Base-by-base conservation (phyloP, 768 basidiomycete species). In the Hygrophorus pudorinus region DNA sequence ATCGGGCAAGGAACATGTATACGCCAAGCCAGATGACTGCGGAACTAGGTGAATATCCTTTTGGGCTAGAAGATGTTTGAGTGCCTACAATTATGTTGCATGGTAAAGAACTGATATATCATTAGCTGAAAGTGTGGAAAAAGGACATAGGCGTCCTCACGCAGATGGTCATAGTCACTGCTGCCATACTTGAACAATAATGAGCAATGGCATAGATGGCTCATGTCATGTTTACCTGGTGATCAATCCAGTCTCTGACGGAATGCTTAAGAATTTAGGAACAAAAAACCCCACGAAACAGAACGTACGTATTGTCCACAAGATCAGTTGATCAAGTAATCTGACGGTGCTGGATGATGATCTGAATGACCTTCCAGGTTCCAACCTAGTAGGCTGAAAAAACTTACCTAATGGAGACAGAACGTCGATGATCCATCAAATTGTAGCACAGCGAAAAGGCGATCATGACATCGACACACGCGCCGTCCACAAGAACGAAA, bases 391-490 rank as follows among this genome's bases (percentile, higher is more conserved):
- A 28, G 21, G 12, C 12, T 6, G 13, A 27, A 21, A 11, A n/a
- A 11, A 33, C 28, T 33, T 46, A 45, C 49, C 46, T 38, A 28
- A 13, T 8, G n/a, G 41, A 49, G 47, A 5, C 29, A 56, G 59
- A 52, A 28, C 44, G 51, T 35, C 55, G 45, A 42, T 60, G 49
- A 18, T 44, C 44, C 2, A 49, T 18, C 8, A 67, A 47, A 44
- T 61, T 63, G 33, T 58, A 64, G 33, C 64, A 49, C 54, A 67
- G 54, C 16, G 58, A 53, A 0, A 49, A 50, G 0, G 62, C 58
- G 44, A 66, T 60, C 6, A 57, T 47, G 20, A 65, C 45, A 37
- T 67, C 65, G 10, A 63, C 45, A 1, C 49, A 51, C 1, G 55
- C 59, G 8, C 63, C 58, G 9, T 56, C 48, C 11, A 50, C 51